Conservation (phyloP, 75 land plant genomes). For the Gnetum montanum region DNA sequence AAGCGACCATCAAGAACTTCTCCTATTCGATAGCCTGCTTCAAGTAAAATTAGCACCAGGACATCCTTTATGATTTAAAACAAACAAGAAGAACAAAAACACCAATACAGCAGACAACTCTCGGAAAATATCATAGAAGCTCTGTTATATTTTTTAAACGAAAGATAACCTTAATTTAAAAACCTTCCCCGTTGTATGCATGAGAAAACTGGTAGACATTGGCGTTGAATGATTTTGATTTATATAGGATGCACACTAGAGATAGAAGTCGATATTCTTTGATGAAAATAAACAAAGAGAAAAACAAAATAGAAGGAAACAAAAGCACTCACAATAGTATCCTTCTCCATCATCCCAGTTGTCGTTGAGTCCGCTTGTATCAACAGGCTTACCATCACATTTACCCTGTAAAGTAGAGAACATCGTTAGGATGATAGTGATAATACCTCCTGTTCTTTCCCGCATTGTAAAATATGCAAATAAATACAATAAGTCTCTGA, state of each 20-base stretch:
- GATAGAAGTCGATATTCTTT: no score
- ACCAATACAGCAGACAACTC: not conserved
- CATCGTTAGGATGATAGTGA: not conserved
- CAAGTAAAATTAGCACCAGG: not conserved
- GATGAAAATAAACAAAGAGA: no score
- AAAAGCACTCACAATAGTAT: conserved; percentile 91
- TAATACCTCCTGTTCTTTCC: not conserved
- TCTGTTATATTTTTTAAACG: no score
- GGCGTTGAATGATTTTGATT: not conserved
- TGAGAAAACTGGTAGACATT: not conserved
- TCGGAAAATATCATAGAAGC: no score
- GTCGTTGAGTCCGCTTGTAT: conserved; percentile 86
- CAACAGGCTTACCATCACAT: conserved; percentile 59
- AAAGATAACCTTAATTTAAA: no score
- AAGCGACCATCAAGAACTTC: conserved; percentile 92
- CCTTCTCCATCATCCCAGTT: conserved; percentile 99
- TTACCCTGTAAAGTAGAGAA: conserved; percentile 43
- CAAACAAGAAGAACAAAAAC: not conserved
- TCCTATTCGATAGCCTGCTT: conserved; percentile 75
- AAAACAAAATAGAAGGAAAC: no score
- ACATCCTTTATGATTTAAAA: not conserved
- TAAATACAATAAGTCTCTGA: not conserved
- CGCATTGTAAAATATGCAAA: not conserved
- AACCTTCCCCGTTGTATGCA: not conserved
- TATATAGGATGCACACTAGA: no score